These are phyloP conservation scores for Aureobasidium sp. DNA, from an alignment of 2,329 filamentous ascomycete genomes.

Conservation along the genomic window DNA sequence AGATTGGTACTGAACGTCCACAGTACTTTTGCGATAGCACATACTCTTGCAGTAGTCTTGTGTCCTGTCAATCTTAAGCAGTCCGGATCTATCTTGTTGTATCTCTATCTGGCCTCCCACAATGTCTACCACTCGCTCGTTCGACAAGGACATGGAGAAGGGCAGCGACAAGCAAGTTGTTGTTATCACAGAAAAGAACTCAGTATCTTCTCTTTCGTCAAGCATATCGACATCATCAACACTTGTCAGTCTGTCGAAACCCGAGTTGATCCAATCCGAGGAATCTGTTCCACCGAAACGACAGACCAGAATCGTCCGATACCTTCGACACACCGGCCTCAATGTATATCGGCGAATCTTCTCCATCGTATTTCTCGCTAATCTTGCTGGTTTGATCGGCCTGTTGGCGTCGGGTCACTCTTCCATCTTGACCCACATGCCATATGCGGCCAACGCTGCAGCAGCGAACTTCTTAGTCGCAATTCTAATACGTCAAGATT, in stretches of 20 bases:
- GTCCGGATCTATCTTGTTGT: background rate
- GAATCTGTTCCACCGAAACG: conserved; percentile 4
- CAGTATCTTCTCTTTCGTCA: background rate
- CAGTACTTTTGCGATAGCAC: background rate
- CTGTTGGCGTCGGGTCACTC: background rate
- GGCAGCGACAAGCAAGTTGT: background rate
- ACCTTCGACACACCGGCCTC: conserved; percentile 22
- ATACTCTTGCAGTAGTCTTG: background rate
- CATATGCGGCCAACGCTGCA: conserved; percentile 12
- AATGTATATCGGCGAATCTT: conserved; percentile 25
- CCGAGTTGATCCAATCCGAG: background rate
- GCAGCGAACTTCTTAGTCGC: conserved; percentile 9
- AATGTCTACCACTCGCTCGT: background rate
- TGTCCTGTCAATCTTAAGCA: no score
- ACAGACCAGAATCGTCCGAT: conserved; percentile 5
- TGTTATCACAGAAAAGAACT: background rate
- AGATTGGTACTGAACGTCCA: background rate
- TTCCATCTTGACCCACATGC: conserved; percentile 17
- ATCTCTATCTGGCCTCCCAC: background rate
- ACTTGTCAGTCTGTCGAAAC: background rate
- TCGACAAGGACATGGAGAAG: background rate
- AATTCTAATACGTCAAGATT: conserved; percentile 6
- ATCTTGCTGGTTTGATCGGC: conserved; percentile 16
- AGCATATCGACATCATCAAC: background rate
- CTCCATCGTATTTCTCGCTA: conserved; percentile 20